phyloP scores from a whole-genome alignment of 164 flowering plant genomes.

The Umbellularia californica region DNA sequence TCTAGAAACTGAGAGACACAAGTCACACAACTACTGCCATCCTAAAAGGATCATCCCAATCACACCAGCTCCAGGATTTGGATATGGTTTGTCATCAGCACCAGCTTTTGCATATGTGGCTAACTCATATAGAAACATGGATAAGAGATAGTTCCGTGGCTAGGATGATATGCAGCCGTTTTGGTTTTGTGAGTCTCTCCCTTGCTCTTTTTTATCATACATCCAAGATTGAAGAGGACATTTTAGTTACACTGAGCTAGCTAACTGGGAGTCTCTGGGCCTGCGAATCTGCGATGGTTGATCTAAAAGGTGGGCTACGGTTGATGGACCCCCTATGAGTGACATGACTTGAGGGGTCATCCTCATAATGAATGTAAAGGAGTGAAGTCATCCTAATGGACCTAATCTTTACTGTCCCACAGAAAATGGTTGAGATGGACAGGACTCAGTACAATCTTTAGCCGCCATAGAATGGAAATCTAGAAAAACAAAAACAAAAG shows the following conservation, averaged over 20 bases:
- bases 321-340: not conserved
- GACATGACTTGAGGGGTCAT: not conserved
- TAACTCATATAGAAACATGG: not conserved
- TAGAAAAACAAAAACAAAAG: no score
- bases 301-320: not conserved
- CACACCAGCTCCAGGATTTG: not conserved
- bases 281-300: not conserved
- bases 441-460: no score
- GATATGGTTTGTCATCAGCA: conserved; percentile 1
- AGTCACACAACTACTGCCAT: no score
- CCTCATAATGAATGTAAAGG: not conserved
- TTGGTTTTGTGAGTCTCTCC: not conserved
- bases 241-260: not conserved
- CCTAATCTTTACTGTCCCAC: no score
- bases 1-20: not conserved
- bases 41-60: not conserved
- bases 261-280: not conserved
- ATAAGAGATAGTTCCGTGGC: not conserved
- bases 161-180: not conserved
- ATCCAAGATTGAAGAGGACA: not conserved
- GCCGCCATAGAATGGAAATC: no score
- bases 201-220: not conserved
- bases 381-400: no score
- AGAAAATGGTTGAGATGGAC: no score
- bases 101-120: not conserved